Percentiles rank a stretch among this genome's conserved stretches.
Conservation (phyloP, 768 basidiomycete genomes). For the Boletus coccyginus region DNA sequence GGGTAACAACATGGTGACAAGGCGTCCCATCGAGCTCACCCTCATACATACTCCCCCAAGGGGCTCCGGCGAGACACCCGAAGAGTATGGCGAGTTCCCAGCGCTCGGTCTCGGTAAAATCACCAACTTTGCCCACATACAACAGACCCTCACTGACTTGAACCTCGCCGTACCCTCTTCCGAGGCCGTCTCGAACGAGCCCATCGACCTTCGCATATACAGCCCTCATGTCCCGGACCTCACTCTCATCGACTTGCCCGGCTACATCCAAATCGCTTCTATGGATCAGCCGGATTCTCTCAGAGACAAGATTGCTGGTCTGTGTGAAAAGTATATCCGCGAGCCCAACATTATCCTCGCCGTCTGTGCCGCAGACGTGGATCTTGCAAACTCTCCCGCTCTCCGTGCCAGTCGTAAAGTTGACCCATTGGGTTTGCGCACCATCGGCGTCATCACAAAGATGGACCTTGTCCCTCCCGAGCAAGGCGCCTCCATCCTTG, state of each 20-base stretch:
- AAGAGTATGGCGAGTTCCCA: constrained; percentile 94
- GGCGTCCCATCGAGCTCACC: constrained; percentile 96
- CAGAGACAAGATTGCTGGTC: constrained; percentile 83
- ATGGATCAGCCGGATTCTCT: constrained; percentile 94
- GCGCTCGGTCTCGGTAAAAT: constrained; percentile 86
- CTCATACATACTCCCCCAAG: constrained; percentile 82
- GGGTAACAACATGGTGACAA: constrained; percentile 99
- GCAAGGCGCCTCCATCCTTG: constrained; percentile 74
- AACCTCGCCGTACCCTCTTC: constrained; percentile 90
- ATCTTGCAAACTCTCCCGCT: constrained; percentile 96
- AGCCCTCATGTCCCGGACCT: constrained; percentile 96
- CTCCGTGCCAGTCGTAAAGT: constrained; percentile 90
- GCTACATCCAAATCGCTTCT: constrained; percentile 93
- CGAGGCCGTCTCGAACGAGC: constrained; percentile 90
- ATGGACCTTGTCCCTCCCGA: constrained; percentile 95
- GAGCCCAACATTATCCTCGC: constrained; percentile 99
- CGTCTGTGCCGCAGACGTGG: constrained; percentile 97
- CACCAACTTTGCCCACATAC: constrained; percentile 87
- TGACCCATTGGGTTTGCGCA: constrained; percentile 91
- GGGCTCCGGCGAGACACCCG: constrained; percentile 48
- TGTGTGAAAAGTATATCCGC: constrained; percentile 98
- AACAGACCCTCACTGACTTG: constrained; percentile 89
- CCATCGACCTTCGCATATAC: constrained; percentile 96
- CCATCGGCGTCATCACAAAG: constrained; percentile 97
- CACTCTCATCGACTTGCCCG: constrained; percentile 95